phyloP scores from a whole-genome alignment of 805 yeast species.

The Yarrowia sp. region DNA sequence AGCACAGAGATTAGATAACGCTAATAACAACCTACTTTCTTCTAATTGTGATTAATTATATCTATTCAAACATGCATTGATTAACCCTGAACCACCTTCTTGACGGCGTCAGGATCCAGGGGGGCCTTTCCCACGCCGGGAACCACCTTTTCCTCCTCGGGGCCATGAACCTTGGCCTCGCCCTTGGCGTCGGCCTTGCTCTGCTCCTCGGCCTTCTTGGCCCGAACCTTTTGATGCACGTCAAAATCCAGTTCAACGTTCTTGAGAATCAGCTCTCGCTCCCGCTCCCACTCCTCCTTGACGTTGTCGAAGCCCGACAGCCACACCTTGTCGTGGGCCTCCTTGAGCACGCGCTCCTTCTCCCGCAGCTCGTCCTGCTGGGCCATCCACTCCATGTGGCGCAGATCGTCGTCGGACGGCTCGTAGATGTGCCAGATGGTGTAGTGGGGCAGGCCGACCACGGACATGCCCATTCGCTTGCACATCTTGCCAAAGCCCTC shows the following conservation, averaged over 20 bases:
- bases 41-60: neutral
- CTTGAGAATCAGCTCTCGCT: conserved; percentile 66
- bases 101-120: conserved; percentile 27
- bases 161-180: neutral
- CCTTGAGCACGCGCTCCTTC: conserved; percentile 38
- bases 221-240: conserved; percentile 27
- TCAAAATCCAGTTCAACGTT: conserved; percentile 54
- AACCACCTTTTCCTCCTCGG: conserved; percentile 8
- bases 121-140: conserved; percentile 1
- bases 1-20: no score
- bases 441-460: conserved; percentile 91
- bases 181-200: conserved; percentile 29
- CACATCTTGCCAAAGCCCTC: conserved; percentile 95
- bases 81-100: conserved; percentile 33
- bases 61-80: conserved; percentile 29
- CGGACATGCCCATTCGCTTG: conserved; percentile 81
- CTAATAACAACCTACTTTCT: no score
- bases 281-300: conserved; percentile 67
- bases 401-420: conserved; percentile 89
- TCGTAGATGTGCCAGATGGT: conserved; percentile 97
- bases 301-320: conserved; percentile 75
- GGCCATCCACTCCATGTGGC: conserved; percentile 55
- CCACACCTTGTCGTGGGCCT: conserved; percentile 51
- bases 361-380: conserved; percentile 43
- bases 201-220: conserved; percentile 30